Percentiles rank a stretch among this genome's conserved stretches.
These are phyloP conservation scores for Candida nanaspora DNA, from an alignment of 805 yeast genomes.

Conservation along the genomic window DNA sequence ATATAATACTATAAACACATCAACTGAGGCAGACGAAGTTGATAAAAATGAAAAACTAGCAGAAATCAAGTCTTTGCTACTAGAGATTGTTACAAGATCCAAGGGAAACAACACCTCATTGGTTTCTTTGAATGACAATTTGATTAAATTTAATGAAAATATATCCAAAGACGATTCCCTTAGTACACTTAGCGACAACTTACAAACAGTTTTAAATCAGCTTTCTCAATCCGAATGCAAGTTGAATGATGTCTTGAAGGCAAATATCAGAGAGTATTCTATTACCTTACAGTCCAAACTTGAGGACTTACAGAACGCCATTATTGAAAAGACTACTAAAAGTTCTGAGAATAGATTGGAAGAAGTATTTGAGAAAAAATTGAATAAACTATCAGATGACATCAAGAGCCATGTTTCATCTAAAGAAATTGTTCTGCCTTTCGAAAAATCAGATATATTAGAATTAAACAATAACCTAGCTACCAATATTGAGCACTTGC, in stretches of 20 bases:
- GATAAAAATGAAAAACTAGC: background rate
- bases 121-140: background rate
- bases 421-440: too few relatives aligned
- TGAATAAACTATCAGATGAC: background rate
- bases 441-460: too few relatives aligned
- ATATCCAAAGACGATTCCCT: background rate
- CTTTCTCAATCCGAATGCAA: background rate
- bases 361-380: background rate
- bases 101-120: background rate
- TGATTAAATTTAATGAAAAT: background rate
- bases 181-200: background rate
- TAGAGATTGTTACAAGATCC: slow-evolving; percentile 1
- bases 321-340: too few relatives aligned
- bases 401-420: too few relatives aligned
- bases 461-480: too few relatives aligned
- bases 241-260: too few relatives aligned
- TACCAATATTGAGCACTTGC: background rate
- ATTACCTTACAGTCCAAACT: too few relatives aligned
- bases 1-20: background rate
- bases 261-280: too few relatives aligned
- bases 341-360: background rate
- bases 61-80: background rate
- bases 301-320: too few relatives aligned
- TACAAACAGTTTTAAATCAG: background rate
- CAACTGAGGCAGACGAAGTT: background rate